These are phyloP conservation scores for Metschnikowia matae DNA, from an alignment of 805 yeast species.

Conservation along the genomic window DNA sequence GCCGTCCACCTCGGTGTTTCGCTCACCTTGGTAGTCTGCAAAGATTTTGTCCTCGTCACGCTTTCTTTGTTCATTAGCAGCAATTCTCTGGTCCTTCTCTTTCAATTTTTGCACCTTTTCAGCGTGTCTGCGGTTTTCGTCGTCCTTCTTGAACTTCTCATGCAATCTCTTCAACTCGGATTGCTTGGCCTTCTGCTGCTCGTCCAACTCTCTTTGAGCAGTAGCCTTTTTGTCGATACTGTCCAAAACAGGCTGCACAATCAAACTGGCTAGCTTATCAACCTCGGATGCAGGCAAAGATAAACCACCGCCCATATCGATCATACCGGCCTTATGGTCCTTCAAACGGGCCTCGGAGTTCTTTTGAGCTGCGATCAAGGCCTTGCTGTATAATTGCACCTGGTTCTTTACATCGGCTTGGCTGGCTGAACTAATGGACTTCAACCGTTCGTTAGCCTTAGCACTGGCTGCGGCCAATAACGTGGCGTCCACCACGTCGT, in stretches of 20 bases:
- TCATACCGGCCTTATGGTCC: constrained; percentile 46
- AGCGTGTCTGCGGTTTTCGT: constrained; percentile 27
- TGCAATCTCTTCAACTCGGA: constrained; percentile 33
- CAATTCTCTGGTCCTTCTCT: constrained; percentile 33
- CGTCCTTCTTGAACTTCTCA: constrained; percentile 21
- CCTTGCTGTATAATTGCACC: constrained; percentile 63
- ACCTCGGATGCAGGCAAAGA: constrained; percentile 72
- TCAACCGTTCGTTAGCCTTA: constrained; percentile 42
- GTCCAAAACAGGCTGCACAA: constrained; percentile 78
- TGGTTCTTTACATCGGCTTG: constrained; percentile 36
- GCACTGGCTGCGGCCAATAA: constrained; percentile 47
- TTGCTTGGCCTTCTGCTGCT: constrained; percentile 32
- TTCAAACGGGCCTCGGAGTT: constrained; percentile 54
- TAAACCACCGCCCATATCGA: constrained; percentile 86
- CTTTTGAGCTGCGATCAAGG: constrained; percentile 72
- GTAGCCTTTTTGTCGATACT: constrained; percentile 69
- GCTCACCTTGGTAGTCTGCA: constrained; percentile 26
- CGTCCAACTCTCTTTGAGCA: constrained; percentile 54
- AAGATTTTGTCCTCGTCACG: constrained; percentile 26
- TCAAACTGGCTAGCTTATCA: constrained; percentile 69
- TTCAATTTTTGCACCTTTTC: constrained; percentile 33
- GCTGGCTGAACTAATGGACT: constrained; percentile 24
- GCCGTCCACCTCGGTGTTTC: constrained; percentile 28
- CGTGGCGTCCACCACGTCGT: constrained; percentile 43
- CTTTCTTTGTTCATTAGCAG: constrained; percentile 31